Evolutionary conservation across 805 yeast genomes (phyloP), one percentile per base, ranked within the genome.

Genomic region (Pachysolen tannophilus): DNA sequence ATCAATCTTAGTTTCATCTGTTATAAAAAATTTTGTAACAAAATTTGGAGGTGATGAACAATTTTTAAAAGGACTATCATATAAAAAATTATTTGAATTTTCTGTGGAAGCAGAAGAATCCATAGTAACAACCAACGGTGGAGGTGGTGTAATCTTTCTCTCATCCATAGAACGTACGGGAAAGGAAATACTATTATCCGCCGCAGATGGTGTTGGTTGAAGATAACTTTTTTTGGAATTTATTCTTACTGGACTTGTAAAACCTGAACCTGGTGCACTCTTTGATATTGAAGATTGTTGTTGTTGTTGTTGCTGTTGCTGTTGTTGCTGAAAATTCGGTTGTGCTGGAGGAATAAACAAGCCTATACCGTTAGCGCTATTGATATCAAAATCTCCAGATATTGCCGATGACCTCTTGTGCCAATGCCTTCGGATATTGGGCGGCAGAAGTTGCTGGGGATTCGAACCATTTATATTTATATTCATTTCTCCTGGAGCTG

Each of bases 361-460:
- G 4, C 46, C 43, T 35, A 48, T 34, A 6, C 25, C 26, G 21
- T 28, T 33, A 26, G 48, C 56, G 35, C 42, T 49, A 23, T 21
- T 28, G 32, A 55, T 34, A 46, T 82, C 92, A 51, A 84, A 82
- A 52, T 86, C 95, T 4, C 92, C 92, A 7, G 92, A 82, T 6
- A 86, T 79, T 0, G 95, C 95, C 16, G 90, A 87, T 0, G 95
- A 85, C 34, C 95, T 63, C 48, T 84, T 73, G 49, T 86, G 95
- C 30, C 83, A 72, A 57, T 86, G 95, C 2, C 77, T 74, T 43
- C 73, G 61, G 18, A 29, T 28, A n/a, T 28, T 27, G 6, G 40
- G 40, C 5, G 35, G 37, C 20, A 20, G 19, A 7, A 32, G 30
- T 25, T 26, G 33, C 14, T 28, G 19, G 5, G 35, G 30, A 8